Evolutionary conservation across 202 grass and related monocot genomes (phyloP).

Genomic region (Dendrocalamus latiflorus): DNA sequence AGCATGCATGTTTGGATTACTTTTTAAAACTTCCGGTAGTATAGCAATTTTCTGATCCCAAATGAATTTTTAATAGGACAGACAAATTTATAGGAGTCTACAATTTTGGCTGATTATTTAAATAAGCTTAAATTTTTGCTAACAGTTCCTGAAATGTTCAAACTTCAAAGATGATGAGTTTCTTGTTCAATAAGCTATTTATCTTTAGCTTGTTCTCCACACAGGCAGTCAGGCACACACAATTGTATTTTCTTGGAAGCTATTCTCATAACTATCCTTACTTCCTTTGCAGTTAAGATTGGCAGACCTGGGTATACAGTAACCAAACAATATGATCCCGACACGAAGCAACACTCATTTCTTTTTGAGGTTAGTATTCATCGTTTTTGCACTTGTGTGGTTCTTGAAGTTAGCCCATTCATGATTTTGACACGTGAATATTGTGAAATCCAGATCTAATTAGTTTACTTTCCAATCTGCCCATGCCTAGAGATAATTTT

Average conservation of each 20-base stretch:
- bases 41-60: not conserved
- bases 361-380: conserved; percentile 75
- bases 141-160: not conserved
- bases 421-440: not conserved
- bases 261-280: conserved; percentile 25
- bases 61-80: not conserved
- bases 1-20: not conserved
- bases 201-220: not conserved
- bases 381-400: not conserved
- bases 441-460: not conserved
- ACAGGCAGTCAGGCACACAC: not conserved
- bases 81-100: not conserved
- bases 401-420: not conserved
- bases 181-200: not conserved
- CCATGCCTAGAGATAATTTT: not conserved
- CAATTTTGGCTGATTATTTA: not conserved
- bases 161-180: not conserved
- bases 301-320: conserved; percentile 87
- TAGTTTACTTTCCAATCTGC: not conserved
- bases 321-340: conserved; percentile 90
- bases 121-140: not conserved
- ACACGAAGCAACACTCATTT: conserved; percentile 83
- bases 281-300: conserved; percentile 78
- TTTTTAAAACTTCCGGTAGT: not conserved
- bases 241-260: not conserved